Evolutionary conservation across 202 grass and related monocot genomes (phyloP).

Genomic region (Schoenoplectus triqueter): DNA sequence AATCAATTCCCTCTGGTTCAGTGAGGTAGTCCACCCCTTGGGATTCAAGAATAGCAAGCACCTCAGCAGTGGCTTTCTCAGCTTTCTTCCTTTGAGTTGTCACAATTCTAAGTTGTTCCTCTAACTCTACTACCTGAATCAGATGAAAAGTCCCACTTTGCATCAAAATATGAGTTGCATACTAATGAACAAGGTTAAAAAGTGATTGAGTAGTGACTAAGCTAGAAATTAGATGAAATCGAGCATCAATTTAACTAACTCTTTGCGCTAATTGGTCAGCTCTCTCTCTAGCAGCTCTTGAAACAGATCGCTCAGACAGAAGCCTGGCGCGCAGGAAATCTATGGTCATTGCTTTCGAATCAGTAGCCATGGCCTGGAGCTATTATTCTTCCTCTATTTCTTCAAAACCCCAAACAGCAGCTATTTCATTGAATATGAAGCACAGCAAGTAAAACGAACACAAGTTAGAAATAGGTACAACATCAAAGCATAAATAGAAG

Average conservation of each 20-base stretch:
- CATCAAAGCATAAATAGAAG: not conserved
- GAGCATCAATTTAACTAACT: constrained; percentile 33
- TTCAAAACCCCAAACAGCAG: constrained; percentile 39
- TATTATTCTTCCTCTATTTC: constrained; percentile 10
- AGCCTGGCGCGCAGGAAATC: constrained; percentile 94
- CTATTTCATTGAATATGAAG: constrained; percentile 38
- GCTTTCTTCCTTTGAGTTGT: constrained; percentile 70
- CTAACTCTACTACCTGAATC: constrained; percentile 77
- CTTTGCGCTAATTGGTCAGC: constrained; percentile 78
- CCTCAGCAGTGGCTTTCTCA: constrained; percentile 65
- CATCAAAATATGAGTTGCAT: constrained; percentile 21
- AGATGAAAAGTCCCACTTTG: not conserved
- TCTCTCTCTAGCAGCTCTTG: constrained; percentile 78
- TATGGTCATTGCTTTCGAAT: constrained; percentile 80
- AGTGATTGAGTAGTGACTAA: not conserved
- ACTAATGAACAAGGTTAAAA: not conserved
- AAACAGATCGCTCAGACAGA: constrained; percentile 89
- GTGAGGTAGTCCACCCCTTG: constrained; percentile 62
- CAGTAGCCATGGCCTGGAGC: constrained; percentile 41
- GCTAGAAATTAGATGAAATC: not conserved
- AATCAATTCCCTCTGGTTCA: constrained; percentile 53
- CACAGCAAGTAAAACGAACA: constrained; percentile 33
- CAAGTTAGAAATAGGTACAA: constrained; percentile 23
- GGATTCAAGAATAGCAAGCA: constrained; percentile 59
- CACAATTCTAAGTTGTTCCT: constrained; percentile 80